Base-by-base conservation (phyloP, 1,284 basidiomycete genomes). In the Marasmius tenuissimus region DNA sequence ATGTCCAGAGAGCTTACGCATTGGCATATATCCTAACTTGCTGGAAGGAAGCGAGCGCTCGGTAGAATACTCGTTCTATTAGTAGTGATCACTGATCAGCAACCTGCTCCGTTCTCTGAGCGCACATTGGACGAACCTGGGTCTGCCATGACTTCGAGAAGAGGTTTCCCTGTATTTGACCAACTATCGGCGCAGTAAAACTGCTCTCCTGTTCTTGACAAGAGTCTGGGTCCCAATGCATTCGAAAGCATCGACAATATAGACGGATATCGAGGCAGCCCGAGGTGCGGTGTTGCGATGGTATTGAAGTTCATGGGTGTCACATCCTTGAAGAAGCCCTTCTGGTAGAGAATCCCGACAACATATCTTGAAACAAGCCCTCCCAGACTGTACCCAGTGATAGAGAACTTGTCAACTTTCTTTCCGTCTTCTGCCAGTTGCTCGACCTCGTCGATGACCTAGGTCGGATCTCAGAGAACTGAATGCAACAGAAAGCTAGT, bases 121-220 rank as follows among this genome's bases (percentile, higher is more conserved):
- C 18, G 35, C 33, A 42, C 20, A 18, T 6, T 20, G 2, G 38
- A 49, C 18, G 22, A 16, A 85, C 88, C 77, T 62, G 86, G 85
- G 71, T 92, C 88, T 0, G 87, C 84, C 82, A 93, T 87, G 62
- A 91, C 80, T 62, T 89, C 86, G 20, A 92, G 70, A 4, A 92
- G 71, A 4, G 88, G 81, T 57, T 84, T 76, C 4, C 83, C 85
- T 52, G 80, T 78, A 3, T 77, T 75, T 1, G 82, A 82, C 78
- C 86, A 92, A 50, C 78, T 80, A 71, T 93, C 91, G 1, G 76
- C 74, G 34, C 76, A 79, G 68, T 84, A 86, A 35, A 90, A 79
- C 66, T 90, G 88, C 63, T 85, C 79, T 11, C 92, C 91, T 0
- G 91, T 88, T 45, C 91, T 76, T 14, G 86, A 86, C 16, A 93